phyloP scores from a whole-genome alignment of 2,329 filamentous ascomycete species.

The Cladosporium oxysporum region DNA sequence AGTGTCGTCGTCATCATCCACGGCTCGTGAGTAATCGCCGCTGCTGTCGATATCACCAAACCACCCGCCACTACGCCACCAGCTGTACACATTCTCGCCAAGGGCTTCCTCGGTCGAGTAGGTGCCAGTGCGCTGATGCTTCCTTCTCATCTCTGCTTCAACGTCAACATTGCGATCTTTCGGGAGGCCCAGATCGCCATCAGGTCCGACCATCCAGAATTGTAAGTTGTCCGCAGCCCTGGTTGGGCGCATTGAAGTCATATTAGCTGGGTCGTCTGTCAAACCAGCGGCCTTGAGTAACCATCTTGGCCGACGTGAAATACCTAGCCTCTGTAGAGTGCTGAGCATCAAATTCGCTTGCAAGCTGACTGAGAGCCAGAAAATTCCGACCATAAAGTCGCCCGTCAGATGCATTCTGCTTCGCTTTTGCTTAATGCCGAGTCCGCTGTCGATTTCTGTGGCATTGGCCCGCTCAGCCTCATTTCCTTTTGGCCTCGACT shows the following conservation, averaged over 20 bases:
- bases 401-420: conserved; percentile 75
- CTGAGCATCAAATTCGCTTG: conserved; percentile 57
- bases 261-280: conserved; percentile 24
- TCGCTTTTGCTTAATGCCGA: conserved; percentile 77
- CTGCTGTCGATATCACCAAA: conserved; percentile 83
- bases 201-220: conserved; percentile 55
- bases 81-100: conserved; percentile 74
- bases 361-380: conserved; percentile 63
- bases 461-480: conserved; percentile 29
- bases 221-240: conserved; percentile 34
- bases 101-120: conserved; percentile 64
- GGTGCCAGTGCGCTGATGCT: conserved; percentile 50
- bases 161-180: conserved; percentile 71
- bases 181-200: conserved; percentile 58
- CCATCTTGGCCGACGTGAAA: conserved; percentile 66
- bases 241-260: neutral
- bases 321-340: conserved; percentile 59
- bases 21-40: conserved; percentile 68
- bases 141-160: conserved; percentile 72
- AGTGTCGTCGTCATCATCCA: conserved; percentile 62
- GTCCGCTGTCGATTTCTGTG: conserved; percentile 57
- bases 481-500: conserved; percentile 38
- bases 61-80: conserved; percentile 81
- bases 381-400: conserved; percentile 76
- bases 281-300: conserved; percentile 56